These are phyloP conservation scores for Daldinia childiae DNA, from an alignment of 495 filamentous ascomycete genomes.

Conservation along the genomic window DNA sequence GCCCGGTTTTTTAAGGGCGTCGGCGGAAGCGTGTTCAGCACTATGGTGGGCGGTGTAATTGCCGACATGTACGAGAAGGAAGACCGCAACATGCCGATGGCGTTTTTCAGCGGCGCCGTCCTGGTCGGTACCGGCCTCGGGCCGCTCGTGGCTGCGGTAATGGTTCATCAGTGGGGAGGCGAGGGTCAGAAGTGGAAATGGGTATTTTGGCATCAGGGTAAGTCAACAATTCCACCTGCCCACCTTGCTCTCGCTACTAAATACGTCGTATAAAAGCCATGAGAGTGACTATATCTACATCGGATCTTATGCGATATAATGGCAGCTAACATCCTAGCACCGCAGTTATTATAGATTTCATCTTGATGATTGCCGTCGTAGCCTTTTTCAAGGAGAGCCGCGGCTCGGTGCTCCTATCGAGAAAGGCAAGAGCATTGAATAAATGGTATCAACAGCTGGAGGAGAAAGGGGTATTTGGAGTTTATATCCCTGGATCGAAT, in stretches of 20 bases:
- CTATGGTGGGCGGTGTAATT: conserved; percentile 93
- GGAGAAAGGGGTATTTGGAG: conserved; percentile 69
- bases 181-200: conserved; percentile 73
- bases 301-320: no score
- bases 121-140: conserved; percentile 85
- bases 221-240: not conserved
- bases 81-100: conserved; percentile 90
- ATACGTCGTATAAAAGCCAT: not conserved
- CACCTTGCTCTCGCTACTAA: not conserved
- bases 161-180: conserved; percentile 63
- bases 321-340: conserved; percentile 4
- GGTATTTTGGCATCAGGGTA: conserved; percentile 68
- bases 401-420: conserved; percentile 80
- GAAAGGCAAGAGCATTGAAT: conserved; percentile 79
- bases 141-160: conserved; percentile 75
- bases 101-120: conserved; percentile 78
- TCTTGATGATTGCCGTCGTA: conserved; percentile 69
- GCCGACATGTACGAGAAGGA: conserved; percentile 85
- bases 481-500: conserved; percentile 49
- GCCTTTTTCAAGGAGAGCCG: conserved; percentile 84
- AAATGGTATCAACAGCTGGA: conserved; percentile 81
- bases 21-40: conserved; percentile 82
- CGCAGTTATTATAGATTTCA: conserved; percentile 69
- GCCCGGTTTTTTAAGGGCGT: conserved; percentile 81
- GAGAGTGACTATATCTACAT: not conserved